These are phyloP conservation scores for Thozetella sp. DNA, from an alignment of 495 filamentous ascomycete genomes.

Conservation along the genomic window DNA sequence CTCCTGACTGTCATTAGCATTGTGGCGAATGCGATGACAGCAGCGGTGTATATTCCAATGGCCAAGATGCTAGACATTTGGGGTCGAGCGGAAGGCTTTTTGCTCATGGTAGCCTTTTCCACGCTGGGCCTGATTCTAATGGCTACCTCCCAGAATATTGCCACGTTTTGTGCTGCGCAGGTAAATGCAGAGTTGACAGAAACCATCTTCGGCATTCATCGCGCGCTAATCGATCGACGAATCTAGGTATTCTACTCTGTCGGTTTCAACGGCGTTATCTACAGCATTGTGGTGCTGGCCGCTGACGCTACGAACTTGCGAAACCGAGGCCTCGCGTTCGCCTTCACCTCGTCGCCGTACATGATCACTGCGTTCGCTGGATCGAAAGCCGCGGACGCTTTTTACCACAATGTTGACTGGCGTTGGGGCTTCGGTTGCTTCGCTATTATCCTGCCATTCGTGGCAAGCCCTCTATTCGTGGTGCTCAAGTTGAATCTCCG, in stretches of 20 bases:
- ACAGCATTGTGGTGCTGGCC: slow-evolving; percentile 56
- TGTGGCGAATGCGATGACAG: slow-evolving; percentile 26
- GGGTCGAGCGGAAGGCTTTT: slow-evolving; percentile 28
- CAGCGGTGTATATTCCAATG: slow-evolving; percentile 26
- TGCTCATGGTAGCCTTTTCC: slow-evolving; percentile 17
- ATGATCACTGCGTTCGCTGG: slow-evolving; percentile 55
- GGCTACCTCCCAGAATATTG: slow-evolving; percentile 24
- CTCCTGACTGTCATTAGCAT: slow-evolving; percentile 52
- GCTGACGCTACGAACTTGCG: slow-evolving; percentile 59
- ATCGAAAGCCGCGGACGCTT: not conserved
- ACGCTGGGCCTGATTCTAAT: slow-evolving; percentile 25
- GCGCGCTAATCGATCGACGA: not conserved
- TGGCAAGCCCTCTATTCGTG: slow-evolving; percentile 45
- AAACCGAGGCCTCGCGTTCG: slow-evolving; percentile 59
- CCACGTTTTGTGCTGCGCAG: slow-evolving; percentile 33
- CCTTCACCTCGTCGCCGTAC: slow-evolving; percentile 58
- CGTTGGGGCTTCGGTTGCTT: slow-evolving; percentile 62
- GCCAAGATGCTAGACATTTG: slow-evolving; percentile 33
- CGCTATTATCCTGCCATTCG: slow-evolving; percentile 52
- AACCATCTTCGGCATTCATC: not conserved
- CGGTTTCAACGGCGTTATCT: slow-evolving; percentile 46
- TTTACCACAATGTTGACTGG: slow-evolving; percentile 41
- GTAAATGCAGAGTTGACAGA: not conserved
- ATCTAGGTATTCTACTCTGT: slow-evolving; percentile 29
- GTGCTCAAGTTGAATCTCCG: slow-evolving; percentile 50